These are phyloP conservation scores for Candida germanica DNA, from an alignment of 805 yeast genomes.

Conservation along the genomic window DNA sequence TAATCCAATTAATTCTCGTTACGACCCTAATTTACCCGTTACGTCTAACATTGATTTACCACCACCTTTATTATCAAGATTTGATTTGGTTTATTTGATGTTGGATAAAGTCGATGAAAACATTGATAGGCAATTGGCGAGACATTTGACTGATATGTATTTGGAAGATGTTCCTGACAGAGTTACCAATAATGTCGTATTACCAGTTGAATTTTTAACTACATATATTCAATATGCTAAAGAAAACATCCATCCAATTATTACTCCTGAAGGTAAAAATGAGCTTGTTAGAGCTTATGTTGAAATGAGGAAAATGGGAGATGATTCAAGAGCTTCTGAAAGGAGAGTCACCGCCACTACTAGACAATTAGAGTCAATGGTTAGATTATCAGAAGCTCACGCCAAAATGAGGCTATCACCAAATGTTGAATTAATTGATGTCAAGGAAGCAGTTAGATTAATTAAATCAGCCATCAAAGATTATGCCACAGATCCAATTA, in stretches of 20 bases:
- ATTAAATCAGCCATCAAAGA: conserved; percentile 94
- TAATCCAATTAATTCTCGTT: conserved; percentile 93
- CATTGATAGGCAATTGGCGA: conserved; percentile 81
- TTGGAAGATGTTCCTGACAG: conserved; percentile 80
- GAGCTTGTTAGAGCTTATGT: conserved; percentile 87
- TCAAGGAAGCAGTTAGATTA: conserved; percentile 87
- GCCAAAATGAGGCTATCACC: conserved; percentile 89
- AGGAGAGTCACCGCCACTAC: conserved; percentile 97
- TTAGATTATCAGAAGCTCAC: conserved; percentile 91
- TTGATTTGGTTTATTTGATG: conserved; percentile 89
- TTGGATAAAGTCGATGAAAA: conserved; percentile 89
- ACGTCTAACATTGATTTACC: conserved; percentile 95
- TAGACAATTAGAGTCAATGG: conserved; percentile 94
- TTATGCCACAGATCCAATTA: conserved; percentile 95
- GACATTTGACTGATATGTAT: conserved; percentile 88
- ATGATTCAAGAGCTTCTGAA: conserved; percentile 80
- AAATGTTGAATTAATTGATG: conserved; percentile 74
- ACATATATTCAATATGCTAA: conserved; percentile 92
- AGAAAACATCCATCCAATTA: conserved; percentile 73
- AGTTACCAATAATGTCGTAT: conserved; percentile 62
- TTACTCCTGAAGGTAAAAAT: conserved; percentile 75
- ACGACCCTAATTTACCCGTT: conserved; percentile 92
- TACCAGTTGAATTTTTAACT: conserved; percentile 86
- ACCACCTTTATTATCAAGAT: conserved; percentile 91
- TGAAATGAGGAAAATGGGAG: conserved; percentile 91